A percentile compares a stretch with the other conserved stretches of the same genome.
phyloP scores from a whole-genome alignment of 805 yeast species.

The Starmerella lactis-condensi region DNA sequence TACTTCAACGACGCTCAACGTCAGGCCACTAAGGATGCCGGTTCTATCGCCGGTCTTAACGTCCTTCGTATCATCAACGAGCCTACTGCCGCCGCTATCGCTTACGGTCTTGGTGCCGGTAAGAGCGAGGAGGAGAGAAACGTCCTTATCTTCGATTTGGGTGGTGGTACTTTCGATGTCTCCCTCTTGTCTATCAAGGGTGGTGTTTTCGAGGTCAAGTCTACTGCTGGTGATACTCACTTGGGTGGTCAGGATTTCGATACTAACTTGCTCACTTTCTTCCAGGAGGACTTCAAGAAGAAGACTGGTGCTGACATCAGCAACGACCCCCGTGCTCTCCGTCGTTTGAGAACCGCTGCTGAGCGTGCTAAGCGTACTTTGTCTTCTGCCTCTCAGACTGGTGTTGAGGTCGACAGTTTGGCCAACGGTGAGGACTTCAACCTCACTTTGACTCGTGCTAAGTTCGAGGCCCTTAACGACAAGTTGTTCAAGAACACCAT shows the following conservation, averaged over 20 bases:
- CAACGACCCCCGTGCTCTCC: slow-evolving; percentile 80
- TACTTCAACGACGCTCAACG: slow-evolving; percentile 79
- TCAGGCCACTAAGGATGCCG: slow-evolving; percentile 83
- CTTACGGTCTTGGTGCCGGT: slow-evolving; percentile 89
- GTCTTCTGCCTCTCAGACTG: slow-evolving; percentile 89
- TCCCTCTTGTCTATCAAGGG: slow-evolving; percentile 80
- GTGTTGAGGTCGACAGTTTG: slow-evolving; percentile 90
- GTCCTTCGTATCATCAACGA: slow-evolving; percentile 73
- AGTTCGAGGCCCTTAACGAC: slow-evolving; percentile 92
- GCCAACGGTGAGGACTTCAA: slow-evolving; percentile 91
- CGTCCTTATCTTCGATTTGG: slow-evolving; percentile 81
- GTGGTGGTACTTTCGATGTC: slow-evolving; percentile 98
- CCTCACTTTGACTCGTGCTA: slow-evolving; percentile 87
- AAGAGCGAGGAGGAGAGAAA: slow-evolving; percentile 66
- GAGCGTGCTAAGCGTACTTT: slow-evolving; percentile 98
- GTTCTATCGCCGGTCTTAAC: slow-evolving; percentile 69
- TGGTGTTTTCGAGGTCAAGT: slow-evolving; percentile 92
- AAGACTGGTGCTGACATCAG: slow-evolving; percentile 86
- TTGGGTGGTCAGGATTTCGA: slow-evolving; percentile 99
- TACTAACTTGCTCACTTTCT: slow-evolving; percentile 83
- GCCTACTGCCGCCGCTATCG: slow-evolving; percentile 94
- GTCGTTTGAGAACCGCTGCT: slow-evolving; percentile 97
- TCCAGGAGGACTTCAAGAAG: slow-evolving; percentile 86
- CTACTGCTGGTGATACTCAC: slow-evolving; percentile 98
- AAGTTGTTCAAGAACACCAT: slow-evolving; percentile 82